Conservation (phyloP, 805 yeast species). For the Pachysolen tannophilus region DNA sequence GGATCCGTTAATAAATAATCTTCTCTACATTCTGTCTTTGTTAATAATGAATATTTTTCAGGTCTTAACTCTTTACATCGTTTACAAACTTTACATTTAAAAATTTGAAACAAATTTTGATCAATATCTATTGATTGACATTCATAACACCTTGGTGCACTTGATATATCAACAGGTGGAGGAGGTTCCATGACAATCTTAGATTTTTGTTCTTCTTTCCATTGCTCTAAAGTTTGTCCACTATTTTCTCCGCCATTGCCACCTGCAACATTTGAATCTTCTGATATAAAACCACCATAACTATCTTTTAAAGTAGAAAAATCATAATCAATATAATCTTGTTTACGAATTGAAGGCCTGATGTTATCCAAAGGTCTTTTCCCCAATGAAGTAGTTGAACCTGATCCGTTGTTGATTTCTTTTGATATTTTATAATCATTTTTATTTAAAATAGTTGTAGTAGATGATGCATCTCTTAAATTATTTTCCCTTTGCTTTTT, state of each 20-base stretch:
- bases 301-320: slow-evolving; percentile 85
- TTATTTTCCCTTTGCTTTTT: slow-evolving; percentile 11
- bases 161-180: slow-evolving; percentile 64
- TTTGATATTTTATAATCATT: neutral
- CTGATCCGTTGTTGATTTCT: slow-evolving; percentile 8
- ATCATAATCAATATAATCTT: slow-evolving; percentile 78
- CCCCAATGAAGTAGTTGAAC: slow-evolving; percentile 20
- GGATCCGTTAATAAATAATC: slow-evolving; percentile 94
- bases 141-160: slow-evolving; percentile 78
- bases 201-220: slow-evolving; percentile 47
- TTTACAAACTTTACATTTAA: slow-evolving; percentile 71
- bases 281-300: slow-evolving; percentile 74
- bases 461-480: slow-evolving; percentile 16
- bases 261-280: slow-evolving; percentile 22
- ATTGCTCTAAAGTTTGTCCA: slow-evolving; percentile 40
- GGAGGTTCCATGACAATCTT: slow-evolving; percentile 44
- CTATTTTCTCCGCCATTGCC: slow-evolving; percentile 18
- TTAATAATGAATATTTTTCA: slow-evolving; percentile 81
- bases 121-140: slow-evolving; percentile 81
- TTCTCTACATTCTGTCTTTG: slow-evolving; percentile 91
- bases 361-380: slow-evolving; percentile 21
- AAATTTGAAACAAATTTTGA: slow-evolving; percentile 58
- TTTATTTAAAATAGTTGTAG: neutral
- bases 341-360: slow-evolving; percentile 43
- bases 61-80: slow-evolving; percentile 66